Evolutionary conservation across 2,329 filamentous ascomycete species (phyloP), one percentile per base, ranked within the genome.

Genomic region (Penicillium occitanis): DNA sequence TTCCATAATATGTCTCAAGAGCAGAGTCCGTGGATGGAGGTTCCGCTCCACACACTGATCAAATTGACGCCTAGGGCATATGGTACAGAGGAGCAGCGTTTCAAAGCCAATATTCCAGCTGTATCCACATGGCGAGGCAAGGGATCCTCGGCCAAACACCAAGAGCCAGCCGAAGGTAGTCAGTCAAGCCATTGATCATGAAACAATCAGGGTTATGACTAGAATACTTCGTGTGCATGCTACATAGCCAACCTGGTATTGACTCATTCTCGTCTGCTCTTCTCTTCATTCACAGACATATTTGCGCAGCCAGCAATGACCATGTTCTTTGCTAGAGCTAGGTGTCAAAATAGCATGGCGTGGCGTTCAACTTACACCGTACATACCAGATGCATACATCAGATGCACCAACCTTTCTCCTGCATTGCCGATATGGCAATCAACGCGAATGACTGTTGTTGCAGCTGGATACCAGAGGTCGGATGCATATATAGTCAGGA

Each of bases 1-100:
- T 99, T 98, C 78, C 97, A 97, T 91, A 96, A 98, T 74, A 92
- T 95, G 73, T 90, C 92, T 64, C 95, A 98, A 79, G 89, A 93
- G 72, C 87, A 92, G 79, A 95, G 91, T 71, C 95, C 95, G 0
- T 99, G 95, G 95, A 97, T 98, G 91, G 94, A 97, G 74, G 95
- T 99, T 8, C 95, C 95, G 6, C 84, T 99, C 68, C 95, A 99
- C 78, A 97, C 92, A 8, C 84, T 99, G 58, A 98, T 99, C 81
- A 97, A 97, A 81, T 85, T 99, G 61, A 98, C 95, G 5, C 95
- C 95, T 1, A 88, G 92, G 68, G 95, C 95, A 7, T 99, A 99
- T 77, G 91, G 91, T 59, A 99, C 95, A 0, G 89, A 96, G 67
- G 92, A 98, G 76, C 87, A 95, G 77, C 86, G 92, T 53, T 91